Conservation (phyloP, 192 early-diverging fungal genomes). For the Phycomyces nitens region DNA sequence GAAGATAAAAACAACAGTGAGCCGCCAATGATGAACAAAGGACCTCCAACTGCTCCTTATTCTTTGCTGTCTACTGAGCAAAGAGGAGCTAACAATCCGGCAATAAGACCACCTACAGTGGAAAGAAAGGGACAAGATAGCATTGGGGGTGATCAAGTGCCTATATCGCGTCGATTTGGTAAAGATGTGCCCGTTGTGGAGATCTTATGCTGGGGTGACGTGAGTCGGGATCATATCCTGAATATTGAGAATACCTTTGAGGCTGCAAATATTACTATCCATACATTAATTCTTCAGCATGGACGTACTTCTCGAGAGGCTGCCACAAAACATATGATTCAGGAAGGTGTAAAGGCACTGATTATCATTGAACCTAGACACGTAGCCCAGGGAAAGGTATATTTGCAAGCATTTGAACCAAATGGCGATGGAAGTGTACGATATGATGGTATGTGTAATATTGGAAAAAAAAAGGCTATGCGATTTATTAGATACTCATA, state of each 20-base stretch:
- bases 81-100: not conserved
- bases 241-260: slow-evolving; percentile 9
- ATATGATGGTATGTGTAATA: slow-evolving; percentile 14
- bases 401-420: slow-evolving; percentile 13
- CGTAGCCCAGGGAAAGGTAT: slow-evolving; percentile 1
- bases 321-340: slow-evolving; percentile 9
- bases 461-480: no score
- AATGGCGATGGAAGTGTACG: slow-evolving; percentile 11
- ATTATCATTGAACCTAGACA: slow-evolving; percentile 3
- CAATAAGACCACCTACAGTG: not conserved
- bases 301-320: not conserved
- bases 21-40: no score
- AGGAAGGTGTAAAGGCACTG: slow-evolving; percentile 19
- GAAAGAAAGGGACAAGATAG: not conserved
- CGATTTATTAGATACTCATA: no score
- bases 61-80: not conserved
- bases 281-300: not conserved
- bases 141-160: not conserved
- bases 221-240: not conserved
- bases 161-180: not conserved
- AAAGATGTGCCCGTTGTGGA: slow-evolving; percentile 14
- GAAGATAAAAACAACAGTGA: no score
- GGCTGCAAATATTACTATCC: not conserved
- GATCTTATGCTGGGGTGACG: slow-evolving; percentile 8
- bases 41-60: no score